Conservation (phyloP, 805 yeast genomes). For the Kuraishia floccosa region DNA sequence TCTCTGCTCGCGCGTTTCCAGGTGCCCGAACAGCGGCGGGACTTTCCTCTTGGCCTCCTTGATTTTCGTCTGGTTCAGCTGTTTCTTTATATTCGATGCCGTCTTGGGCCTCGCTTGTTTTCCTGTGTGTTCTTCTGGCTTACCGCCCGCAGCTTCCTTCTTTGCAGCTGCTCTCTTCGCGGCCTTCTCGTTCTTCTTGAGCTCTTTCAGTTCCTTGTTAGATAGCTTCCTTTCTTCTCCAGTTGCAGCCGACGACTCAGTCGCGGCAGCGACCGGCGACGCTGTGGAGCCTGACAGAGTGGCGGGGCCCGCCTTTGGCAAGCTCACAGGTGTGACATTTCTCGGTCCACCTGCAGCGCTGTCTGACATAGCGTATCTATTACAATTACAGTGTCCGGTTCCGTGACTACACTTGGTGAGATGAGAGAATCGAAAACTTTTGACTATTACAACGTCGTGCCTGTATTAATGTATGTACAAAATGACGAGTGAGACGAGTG, state of each 20-base stretch:
- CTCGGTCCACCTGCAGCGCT: too few relatives aligned
- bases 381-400: too few relatives aligned
- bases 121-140: constrained; percentile 2
- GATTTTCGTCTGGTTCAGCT: constrained; percentile 37
- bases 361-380: too few relatives aligned
- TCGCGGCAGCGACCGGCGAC: too few relatives aligned
- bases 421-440: too few relatives aligned
- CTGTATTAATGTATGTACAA: too few relatives aligned
- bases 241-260: neutral
- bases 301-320: too few relatives aligned
- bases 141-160: constrained; percentile 25
- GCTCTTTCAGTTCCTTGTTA: constrained; percentile 78
- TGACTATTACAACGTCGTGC: too few relatives aligned
- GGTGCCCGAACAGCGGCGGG: constrained; percentile 65
- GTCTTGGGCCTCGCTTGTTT: constrained; percentile 26
- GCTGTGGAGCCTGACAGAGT: too few relatives aligned
- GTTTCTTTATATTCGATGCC: constrained; percentile 40
- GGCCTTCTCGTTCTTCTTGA: constrained; percentile 82
- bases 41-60: constrained; percentile 31
- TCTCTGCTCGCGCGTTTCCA: constrained; percentile 73
- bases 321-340: too few relatives aligned
- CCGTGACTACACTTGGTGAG: too few relatives aligned
- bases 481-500: too few relatives aligned
- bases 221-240: constrained; percentile 22
- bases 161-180: constrained; percentile 88